Conservation (phyloP, 2,329 filamentous ascomycete species). For the Alternaria sp. region DNA sequence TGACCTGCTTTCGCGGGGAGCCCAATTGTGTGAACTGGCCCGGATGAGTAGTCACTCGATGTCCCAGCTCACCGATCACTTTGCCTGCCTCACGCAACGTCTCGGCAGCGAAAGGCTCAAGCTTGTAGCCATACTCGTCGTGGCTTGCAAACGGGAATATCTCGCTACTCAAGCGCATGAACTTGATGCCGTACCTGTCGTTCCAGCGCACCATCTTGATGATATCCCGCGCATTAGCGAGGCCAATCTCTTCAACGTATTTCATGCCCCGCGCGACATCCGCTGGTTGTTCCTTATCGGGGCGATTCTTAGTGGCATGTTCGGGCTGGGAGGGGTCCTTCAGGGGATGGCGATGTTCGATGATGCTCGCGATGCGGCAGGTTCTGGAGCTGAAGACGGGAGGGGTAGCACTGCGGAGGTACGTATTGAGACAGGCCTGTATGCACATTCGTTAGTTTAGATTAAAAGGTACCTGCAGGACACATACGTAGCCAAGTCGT, state of each 20-base stretch:
- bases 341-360: slow-evolving; percentile 86
- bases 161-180: slow-evolving; percentile 89
- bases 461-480: slow-evolving; percentile 15
- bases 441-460: slow-evolving; percentile 23
- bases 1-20: slow-evolving; percentile 78
- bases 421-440: slow-evolving; percentile 89
- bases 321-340: slow-evolving; percentile 76
- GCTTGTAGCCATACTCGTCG: slow-evolving; percentile 80
- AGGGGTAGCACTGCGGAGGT: slow-evolving; percentile 79
- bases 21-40: slow-evolving; percentile 90
- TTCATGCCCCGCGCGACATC: slow-evolving; percentile 70
- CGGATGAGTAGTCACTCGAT: slow-evolving; percentile 87
- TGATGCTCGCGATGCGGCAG: slow-evolving; percentile 86
- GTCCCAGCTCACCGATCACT: slow-evolving; percentile 77
- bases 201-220: slow-evolving; percentile 91
- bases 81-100: slow-evolving; percentile 76
- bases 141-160: slow-evolving; percentile 98
- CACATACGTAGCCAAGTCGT: slow-evolving; percentile 80
- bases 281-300: slow-evolving; percentile 73
- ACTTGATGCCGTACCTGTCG: slow-evolving; percentile 87
- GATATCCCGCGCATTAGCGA: slow-evolving; percentile 84
- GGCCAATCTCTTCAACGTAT: slow-evolving; percentile 77
- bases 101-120: slow-evolving; percentile 82
- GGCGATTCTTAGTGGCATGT: slow-evolving; percentile 84
- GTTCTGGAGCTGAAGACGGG: slow-evolving; percentile 91